Percentiles rank a stretch among this genome's conserved stretches.
Conservation (phyloP, 345 rosid species). For the Dovyalis caffra region DNA sequence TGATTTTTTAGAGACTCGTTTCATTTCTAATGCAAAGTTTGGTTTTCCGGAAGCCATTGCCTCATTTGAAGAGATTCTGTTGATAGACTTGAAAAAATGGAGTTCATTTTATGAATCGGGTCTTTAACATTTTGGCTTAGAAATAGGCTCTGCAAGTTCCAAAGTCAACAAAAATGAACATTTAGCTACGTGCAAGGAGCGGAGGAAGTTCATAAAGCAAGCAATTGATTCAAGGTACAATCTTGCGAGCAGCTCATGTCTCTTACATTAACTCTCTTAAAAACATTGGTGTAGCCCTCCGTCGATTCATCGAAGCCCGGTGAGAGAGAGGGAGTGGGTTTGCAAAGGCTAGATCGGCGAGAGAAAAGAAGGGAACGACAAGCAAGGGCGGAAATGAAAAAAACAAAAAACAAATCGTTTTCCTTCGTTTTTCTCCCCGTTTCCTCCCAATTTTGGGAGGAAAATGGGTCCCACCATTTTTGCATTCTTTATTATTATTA, state of each 20-base stretch:
- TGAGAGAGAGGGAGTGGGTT: too few species aligned
- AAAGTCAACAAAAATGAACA: conserved; percentile 59
- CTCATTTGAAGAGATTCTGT: neutral
- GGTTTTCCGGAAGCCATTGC: neutral
- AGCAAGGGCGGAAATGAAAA: too few species aligned
- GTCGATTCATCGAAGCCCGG: conserved; percentile 77
- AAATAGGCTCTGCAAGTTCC: conserved; percentile 73
- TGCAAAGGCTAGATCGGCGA: too few species aligned
- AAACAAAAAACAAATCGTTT: too few species aligned
- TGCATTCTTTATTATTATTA: too few species aligned
- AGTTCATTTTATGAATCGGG: conserved; percentile 25
- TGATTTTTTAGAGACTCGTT: neutral
- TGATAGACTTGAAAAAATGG: conserved; percentile 10
- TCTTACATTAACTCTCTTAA: conserved; percentile 76
- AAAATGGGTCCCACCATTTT: too few species aligned
- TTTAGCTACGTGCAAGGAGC: conserved; percentile 60
- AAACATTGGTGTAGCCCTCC: conserved; percentile 67
- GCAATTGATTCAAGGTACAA: conserved; percentile 76
- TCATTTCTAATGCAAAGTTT: neutral
- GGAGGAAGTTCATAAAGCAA: conserved; percentile 68
- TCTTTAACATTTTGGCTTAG: conserved; percentile 17
- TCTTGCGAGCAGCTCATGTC: conserved; percentile 87
- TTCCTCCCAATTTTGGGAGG: too few species aligned
- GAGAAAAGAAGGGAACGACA: too few species aligned
- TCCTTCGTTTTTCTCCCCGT: too few species aligned